Evolutionary conservation across 2,329 filamentous ascomycete genomes (phyloP), one percentile per base, ranked within the genome.

Genomic region (Cylindrodendrum hubeiense): DNA sequence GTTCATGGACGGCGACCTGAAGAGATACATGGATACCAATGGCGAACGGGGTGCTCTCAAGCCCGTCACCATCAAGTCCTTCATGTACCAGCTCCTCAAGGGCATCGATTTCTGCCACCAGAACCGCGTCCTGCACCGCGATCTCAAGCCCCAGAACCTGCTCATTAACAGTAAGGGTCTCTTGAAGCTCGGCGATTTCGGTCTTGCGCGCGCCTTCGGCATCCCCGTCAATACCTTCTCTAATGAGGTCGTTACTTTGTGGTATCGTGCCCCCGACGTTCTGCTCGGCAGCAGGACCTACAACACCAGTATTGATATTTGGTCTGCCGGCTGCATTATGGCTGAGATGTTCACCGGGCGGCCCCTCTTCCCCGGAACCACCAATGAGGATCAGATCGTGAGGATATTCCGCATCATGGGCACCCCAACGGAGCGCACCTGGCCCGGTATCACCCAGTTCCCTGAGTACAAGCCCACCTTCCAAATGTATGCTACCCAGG

Each of bases 281-380:
- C 87, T 99, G 55, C 88, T 99, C 49, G 96, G 96, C 56, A 96
- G 93, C 75, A 87, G 96, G 70, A 98, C 96, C 22, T 99, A 99
- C 84, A 99, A 97, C 82, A 99, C 96, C n/a, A 97, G 94, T 82
- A 98, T 99, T 79, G 96, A 99, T 77, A 98, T 99, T 78, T 99
- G 96, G 96, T 97, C 94, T 7, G 96, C 96, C 7, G 96, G 96
- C 61, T 99, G 96, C 80, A 99, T 99, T 85, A 98, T 99, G 96
- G 96, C 96, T 10, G 96, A 99, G 82, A 98, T 99, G 94, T 98
- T 97, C 80, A 98, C 95, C 0, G 96, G 96, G 4, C 89, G 96
- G 19, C 96, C 96, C 0, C 87, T 99, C 7, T 99, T 99, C 83
- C 96, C 96, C 0, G 96, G 96, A 63, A 99, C 96, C 2, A 98